These are phyloP conservation scores for Olyra latifolia DNA, from an alignment of 176 grass and related monocot genomes.

Conservation along the genomic window DNA sequence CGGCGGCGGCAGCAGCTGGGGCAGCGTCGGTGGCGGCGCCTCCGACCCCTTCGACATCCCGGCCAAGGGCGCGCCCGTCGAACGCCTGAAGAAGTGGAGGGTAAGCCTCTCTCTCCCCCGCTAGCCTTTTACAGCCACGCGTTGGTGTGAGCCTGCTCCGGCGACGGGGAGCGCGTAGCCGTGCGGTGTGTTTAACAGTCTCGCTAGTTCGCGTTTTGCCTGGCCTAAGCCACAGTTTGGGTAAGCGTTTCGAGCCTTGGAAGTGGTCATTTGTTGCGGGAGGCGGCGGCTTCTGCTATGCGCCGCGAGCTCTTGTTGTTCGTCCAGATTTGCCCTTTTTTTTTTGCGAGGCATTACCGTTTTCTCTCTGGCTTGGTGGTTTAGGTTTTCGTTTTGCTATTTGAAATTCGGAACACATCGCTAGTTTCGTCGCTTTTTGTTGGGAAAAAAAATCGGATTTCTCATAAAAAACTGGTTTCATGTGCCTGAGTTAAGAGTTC, in stretches of 20 bases:
- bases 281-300: not conserved
- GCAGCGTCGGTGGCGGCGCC: not conserved
- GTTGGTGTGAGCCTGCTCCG: not conserved
- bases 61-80: constrained; percentile 54
- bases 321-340: not conserved
- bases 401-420: not conserved
- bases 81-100: constrained; percentile 67
- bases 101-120: constrained; percentile 27
- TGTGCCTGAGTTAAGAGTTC: not conserved
- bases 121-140: not conserved
- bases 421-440: not conserved
- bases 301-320: not conserved
- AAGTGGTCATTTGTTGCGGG: not conserved
- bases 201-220: not conserved
- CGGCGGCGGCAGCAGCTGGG: not conserved
- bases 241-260: not conserved
- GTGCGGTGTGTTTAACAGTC: not conserved
- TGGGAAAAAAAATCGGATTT: not conserved
- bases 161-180: not conserved
- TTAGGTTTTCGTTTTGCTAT: not conserved
- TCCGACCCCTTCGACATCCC: constrained; percentile 63
- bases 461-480: not conserved
- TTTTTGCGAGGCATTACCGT: not conserved
- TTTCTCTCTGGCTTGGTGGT: not conserved
- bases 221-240: not conserved